These are phyloP conservation scores for Aspergillus caelatus DNA, from an alignment of 2,329 filamentous ascomycete genomes.

Conservation along the genomic window DNA sequence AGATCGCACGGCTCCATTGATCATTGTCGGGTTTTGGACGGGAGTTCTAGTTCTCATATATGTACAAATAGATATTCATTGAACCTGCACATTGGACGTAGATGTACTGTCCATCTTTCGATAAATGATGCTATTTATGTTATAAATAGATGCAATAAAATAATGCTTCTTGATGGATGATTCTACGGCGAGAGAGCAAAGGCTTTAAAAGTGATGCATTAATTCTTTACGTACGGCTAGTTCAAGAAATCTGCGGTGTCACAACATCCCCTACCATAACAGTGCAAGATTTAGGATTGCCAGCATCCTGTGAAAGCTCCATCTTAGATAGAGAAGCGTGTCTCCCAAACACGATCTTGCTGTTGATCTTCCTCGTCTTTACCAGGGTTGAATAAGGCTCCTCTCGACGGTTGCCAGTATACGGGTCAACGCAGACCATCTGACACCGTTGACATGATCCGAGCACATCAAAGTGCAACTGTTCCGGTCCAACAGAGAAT, in stretches of 20 bases:
- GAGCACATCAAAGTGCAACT: slow-evolving; percentile 59
- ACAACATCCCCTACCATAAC: slow-evolving; percentile 47
- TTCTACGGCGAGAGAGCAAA: neutral
- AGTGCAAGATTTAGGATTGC: slow-evolving; percentile 23
- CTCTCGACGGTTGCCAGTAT: slow-evolving; percentile 73
- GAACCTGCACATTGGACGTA: neutral
- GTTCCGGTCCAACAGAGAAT: slow-evolving; percentile 62
- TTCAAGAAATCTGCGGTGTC: slow-evolving; percentile 25
- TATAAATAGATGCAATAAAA: too few relatives aligned
- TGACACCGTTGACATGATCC: slow-evolving; percentile 88
- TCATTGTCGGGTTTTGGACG: neutral
- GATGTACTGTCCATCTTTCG: neutral
- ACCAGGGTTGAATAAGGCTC: slow-evolving; percentile 88
- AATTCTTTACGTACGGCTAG: neutral
- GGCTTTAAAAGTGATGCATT: neutral
- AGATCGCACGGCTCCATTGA: slow-evolving; percentile 5
- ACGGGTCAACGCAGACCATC: slow-evolving; percentile 94
- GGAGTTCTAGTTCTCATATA: slow-evolving; percentile 9
- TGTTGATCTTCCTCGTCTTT: slow-evolving; percentile 80
- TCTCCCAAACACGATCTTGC: slow-evolving; percentile 86
- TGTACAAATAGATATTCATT: slow-evolving; percentile 12
- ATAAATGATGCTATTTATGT: neutral
- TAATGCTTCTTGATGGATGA: neutral
- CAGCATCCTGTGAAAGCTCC: slow-evolving; percentile 19
- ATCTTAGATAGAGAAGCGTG: slow-evolving; percentile 59